These are phyloP conservation scores for Botrytis hyacinthi DNA, from an alignment of 2,329 filamentous ascomycete genomes.

Conservation along the genomic window DNA sequence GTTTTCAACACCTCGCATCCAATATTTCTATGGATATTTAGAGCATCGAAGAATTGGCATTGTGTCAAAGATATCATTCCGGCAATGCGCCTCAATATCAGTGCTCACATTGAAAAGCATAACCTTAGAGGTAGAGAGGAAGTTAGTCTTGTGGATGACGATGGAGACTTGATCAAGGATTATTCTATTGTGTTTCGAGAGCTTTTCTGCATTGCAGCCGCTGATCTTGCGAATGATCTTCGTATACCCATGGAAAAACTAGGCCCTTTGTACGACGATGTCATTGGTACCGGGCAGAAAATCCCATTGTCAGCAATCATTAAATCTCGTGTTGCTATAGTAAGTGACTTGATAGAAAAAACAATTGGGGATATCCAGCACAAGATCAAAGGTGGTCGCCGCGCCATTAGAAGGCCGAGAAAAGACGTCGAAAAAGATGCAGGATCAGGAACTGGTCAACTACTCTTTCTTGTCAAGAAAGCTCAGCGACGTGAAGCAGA, in stretches of 20 bases:
- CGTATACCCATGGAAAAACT: conserved; percentile 60
- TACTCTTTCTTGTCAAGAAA: conserved; percentile 74
- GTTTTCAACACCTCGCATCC: conserved; percentile 74
- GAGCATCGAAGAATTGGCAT: conserved; percentile 75
- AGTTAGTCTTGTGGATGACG: conserved; percentile 50
- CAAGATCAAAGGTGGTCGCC: conserved; percentile 18
- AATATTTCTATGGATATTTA: conserved; percentile 84
- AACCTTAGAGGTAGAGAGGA: conserved; percentile 40
- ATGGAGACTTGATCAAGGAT: conserved; percentile 60
- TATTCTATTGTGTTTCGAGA: conserved; percentile 79
- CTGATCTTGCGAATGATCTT: conserved; percentile 67
- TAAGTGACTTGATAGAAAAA: conserved; percentile 10
- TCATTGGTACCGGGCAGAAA: conserved; percentile 61
- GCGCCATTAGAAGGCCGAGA: conserved; percentile 7
- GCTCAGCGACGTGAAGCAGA: conserved; percentile 58
- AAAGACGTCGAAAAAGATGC: conserved; percentile 17
- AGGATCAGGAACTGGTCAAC: conserved; percentile 45
- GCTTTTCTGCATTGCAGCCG: conserved; percentile 76
- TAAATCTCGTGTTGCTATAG: conserved; percentile 3
- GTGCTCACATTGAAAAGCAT: conserved; percentile 44
- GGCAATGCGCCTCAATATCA: conserved; percentile 71
- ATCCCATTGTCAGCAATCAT: conserved; percentile 11
- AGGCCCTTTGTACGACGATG: conserved; percentile 73
- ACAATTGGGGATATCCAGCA: conserved; percentile 9
- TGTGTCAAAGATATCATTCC: conserved; percentile 65